Base-by-base conservation (phyloP, 2,329 filamentous ascomycete genomes). In the Fonsecaea erecta region DNA sequence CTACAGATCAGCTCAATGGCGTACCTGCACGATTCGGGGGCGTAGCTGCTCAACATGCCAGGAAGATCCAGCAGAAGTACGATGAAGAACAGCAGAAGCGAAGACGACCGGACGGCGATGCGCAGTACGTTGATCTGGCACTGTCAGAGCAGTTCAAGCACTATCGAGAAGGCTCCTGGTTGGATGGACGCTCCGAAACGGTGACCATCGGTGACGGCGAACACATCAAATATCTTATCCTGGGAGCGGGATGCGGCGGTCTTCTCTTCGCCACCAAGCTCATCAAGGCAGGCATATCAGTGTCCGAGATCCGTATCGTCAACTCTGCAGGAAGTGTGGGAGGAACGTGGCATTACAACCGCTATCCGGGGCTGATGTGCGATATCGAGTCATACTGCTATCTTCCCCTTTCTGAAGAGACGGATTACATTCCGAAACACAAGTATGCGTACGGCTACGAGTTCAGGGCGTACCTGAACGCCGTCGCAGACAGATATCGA, bases 321-420 rank as follows among this genome's bases (percentile, higher is more conserved):
- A 71, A 73, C 21, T 55, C 74, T 18, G 81, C 80, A 2, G 79
- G 78, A 34, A 80, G 78, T 5, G 81, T 81, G 69, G 80, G 81
- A 1, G 72, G 72, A 0, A 72, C 71, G 0, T 83, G 81, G 75
- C 83, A 81, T 66, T 82, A 79, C 78, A 82, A 83, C 58, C 74
- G 78, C 3, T 83, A 83, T 63, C 81, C 81, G 3, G 81, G 82
- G 1, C 66, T 81, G 2, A 75, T 75, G 71, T 88, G 85, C 72
- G 86, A 89, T 69, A 75, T 86, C 1, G 86, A 89, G 74, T 51
- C 37, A 28, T 62, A 62, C 28, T 52, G 65, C 34, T 61, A 61
- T 54, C 48, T 61, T 21, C 59, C 59, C 1, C 26, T 61, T 3
- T 53, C 62, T 8, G 65, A 68, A 40, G 65, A 68, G 53, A 46